Evolutionary conservation across 2,329 filamentous ascomycete genomes (phyloP).

Genomic region (Helotiales sp.): DNA sequence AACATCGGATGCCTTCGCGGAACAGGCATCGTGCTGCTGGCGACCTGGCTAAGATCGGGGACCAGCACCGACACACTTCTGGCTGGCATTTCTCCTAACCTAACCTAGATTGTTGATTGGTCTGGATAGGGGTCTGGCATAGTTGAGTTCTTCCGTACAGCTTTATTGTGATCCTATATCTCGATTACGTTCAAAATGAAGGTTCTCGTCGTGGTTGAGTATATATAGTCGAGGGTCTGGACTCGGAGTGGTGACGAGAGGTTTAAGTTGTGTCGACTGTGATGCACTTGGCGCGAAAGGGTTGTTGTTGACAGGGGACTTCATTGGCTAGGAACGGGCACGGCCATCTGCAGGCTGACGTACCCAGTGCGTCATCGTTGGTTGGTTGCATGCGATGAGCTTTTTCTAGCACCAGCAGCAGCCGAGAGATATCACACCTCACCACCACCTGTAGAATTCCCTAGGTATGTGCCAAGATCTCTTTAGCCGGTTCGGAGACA

Average conservation of each 20-base stretch:
- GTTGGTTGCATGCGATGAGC: not conserved
- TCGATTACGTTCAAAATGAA: not conserved
- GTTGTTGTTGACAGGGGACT: not conserved
- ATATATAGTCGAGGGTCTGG: slow-evolving; percentile 8
- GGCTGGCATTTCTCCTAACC: not conserved
- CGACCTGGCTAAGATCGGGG: not conserved
- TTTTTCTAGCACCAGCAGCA: not conserved
- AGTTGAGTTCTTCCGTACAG: not conserved
- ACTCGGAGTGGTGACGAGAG: not conserved
- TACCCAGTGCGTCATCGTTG: slow-evolving; percentile 3
- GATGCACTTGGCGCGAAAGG: not conserved
- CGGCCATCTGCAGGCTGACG: not conserved
- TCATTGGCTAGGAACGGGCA: slow-evolving; percentile 2
- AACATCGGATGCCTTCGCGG: slow-evolving; percentile 6
- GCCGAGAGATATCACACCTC: not conserved
- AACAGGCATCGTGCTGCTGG: slow-evolving; percentile 11
- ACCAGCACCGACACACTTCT: not conserved
- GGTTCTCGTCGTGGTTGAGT: not conserved
- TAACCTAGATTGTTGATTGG: not conserved
- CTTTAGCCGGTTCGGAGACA: not conserved
- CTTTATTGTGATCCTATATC: not conserved
- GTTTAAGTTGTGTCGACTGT: not conserved
- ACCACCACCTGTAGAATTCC: no score
- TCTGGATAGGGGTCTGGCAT: not conserved
- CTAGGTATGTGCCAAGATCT: not conserved